Conservation (phyloP, 2,329 filamentous ascomycete species). For the Colletotrichum phormii region DNA sequence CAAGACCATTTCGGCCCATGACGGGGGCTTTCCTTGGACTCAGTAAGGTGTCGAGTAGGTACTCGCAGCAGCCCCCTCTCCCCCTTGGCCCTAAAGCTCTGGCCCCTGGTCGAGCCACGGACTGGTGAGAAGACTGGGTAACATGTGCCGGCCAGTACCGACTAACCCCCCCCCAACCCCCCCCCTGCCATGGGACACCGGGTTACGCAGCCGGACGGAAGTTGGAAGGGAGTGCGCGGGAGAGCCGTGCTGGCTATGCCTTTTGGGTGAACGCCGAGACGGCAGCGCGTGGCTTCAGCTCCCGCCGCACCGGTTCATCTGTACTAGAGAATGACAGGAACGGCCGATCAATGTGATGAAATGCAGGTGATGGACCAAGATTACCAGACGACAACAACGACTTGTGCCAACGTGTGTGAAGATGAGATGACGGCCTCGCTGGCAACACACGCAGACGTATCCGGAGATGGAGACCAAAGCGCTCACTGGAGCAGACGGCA, state of each 20-base stretch:
- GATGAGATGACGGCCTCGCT: constrained; percentile 7
- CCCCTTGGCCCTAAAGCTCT: not conserved
- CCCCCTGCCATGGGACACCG: constrained; percentile 10
- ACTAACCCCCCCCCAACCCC: too few relatives aligned
- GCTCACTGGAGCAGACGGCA: not conserved
- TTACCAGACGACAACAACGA: constrained; percentile 19
- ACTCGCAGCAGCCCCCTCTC: not conserved
- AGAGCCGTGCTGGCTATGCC: constrained; percentile 31
- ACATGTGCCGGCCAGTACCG: constrained; percentile 34
- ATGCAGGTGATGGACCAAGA: constrained; percentile 6
- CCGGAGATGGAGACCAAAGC: not conserved
- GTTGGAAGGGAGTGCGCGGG: constrained; percentile 28
- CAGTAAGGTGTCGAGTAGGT: not conserved
- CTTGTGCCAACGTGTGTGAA: not conserved
- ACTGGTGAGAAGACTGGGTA: constrained; percentile 21
- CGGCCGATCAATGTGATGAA: constrained; percentile 28
- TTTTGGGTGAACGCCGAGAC: constrained; percentile 14
- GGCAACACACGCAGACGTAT: not conserved
- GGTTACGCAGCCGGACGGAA: constrained; percentile 30
- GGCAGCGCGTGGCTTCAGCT: constrained; percentile 26
- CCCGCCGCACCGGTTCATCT: constrained; percentile 30
- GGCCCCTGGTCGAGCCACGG: constrained; percentile 26
- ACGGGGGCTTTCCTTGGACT: constrained; percentile 7
- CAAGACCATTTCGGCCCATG: constrained; percentile 4
- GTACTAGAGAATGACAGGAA: not conserved